phyloP scores from a whole-genome alignment of 75 land plant genomes.

The Picea sitchensis region DNA sequence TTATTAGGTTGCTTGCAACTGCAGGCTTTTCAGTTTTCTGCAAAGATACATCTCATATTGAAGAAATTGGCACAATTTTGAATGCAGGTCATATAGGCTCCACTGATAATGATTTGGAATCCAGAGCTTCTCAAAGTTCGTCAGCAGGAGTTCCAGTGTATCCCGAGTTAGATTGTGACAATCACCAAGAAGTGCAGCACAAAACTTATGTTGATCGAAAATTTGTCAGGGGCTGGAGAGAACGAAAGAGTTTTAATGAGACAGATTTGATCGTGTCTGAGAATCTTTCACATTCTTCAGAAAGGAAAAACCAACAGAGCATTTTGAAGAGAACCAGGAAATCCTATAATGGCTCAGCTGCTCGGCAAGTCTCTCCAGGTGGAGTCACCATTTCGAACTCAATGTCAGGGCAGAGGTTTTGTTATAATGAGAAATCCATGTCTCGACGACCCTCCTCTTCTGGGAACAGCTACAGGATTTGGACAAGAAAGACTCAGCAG shows the following conservation, averaged over 20 bases:
- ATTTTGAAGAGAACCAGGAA: slow-evolving; percentile 13
- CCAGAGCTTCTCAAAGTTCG: slow-evolving; percentile 1
- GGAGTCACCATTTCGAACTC: not conserved
- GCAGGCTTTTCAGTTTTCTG: slow-evolving; percentile 2
- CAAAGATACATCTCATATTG: not conserved
- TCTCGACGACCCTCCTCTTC: slow-evolving; percentile 9
- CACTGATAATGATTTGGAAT: slow-evolving; percentile 4
- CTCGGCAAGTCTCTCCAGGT: slow-evolving; percentile 6
- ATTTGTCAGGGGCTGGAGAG: not conserved
- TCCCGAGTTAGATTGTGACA: not conserved
- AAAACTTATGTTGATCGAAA: not conserved
- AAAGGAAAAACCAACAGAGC: slow-evolving; percentile 7
- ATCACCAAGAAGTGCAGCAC: not conserved
- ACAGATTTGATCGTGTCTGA: not conserved
- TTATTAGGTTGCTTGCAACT: not conserved
- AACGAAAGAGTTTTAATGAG: not conserved
- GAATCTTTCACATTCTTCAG: not conserved
- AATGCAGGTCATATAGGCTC: slow-evolving; percentile 1
- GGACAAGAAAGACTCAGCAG: slow-evolving; percentile 36
- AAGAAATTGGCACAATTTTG: not conserved
- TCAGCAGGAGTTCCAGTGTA: not conserved
- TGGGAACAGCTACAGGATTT: slow-evolving; percentile 21
- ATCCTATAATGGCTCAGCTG: not conserved
- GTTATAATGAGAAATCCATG: slow-evolving; percentile 3
- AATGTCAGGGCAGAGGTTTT: slow-evolving; percentile 14